Conservation (phyloP, 768 basidiomycete species). For the Leccinum arenicola region DNA sequence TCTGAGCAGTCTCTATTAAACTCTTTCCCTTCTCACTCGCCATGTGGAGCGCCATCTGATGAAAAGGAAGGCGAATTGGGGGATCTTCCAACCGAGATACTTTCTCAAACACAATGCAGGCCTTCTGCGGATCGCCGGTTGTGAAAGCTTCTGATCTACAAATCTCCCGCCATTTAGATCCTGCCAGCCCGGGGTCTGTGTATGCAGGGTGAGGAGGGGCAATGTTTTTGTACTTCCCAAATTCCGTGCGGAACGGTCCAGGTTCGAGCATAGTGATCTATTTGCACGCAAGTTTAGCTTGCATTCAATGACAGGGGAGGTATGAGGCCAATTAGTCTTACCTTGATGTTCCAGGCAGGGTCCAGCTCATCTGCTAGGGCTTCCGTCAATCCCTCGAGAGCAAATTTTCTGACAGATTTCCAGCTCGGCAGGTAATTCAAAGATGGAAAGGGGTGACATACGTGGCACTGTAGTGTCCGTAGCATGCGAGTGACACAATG, state of each 20-base stretch:
- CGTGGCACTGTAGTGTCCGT: conserved; percentile 28
- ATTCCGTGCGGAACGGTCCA: conserved; percentile 16
- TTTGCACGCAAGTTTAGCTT: not conserved
- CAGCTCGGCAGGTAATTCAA: not conserved
- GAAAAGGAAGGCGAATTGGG: conserved; percentile 21
- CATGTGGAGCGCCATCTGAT: not conserved
- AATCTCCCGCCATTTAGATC: conserved; percentile 3
- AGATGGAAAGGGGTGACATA: conserved; percentile 4
- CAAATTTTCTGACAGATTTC: conserved; percentile 14
- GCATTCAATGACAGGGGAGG: not conserved
- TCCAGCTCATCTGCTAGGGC: conserved; percentile 8
- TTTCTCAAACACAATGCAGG: conserved; percentile 19
- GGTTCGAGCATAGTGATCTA: conserved; percentile 25
- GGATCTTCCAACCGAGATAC: conserved; percentile 19
- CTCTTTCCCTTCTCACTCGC: conserved; percentile 12
- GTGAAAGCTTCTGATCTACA: not conserved
- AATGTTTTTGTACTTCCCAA: not conserved
- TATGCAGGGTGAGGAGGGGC: conserved; percentile 17
- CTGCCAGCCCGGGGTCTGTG: conserved; percentile 9
- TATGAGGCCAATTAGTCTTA: not conserved
- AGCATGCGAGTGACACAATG: conserved; percentile 4
- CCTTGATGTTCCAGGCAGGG: conserved; percentile 23
- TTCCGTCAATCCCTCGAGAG: conserved; percentile 30
- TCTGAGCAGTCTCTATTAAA: conserved; percentile 15
- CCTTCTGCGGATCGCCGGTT: conserved; percentile 22